A percentile compares a stretch with the other conserved stretches of the same genome.
These are phyloP conservation scores for Poa pratensis DNA, from an alignment of 176 grass and related monocot genomes.

Conservation along the genomic window DNA sequence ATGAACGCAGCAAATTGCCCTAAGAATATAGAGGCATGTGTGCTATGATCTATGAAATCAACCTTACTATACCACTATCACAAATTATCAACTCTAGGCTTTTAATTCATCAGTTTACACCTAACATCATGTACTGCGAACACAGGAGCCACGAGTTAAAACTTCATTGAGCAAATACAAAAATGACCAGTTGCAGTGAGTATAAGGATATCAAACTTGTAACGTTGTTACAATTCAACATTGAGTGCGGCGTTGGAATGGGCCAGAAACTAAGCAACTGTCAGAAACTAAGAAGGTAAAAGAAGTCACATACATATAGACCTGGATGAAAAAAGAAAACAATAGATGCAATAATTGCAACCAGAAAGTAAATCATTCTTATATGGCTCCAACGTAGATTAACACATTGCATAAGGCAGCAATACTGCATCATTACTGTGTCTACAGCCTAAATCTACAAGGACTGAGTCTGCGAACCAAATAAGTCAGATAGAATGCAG, in stretches of 20 bases:
- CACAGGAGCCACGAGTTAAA: not conserved
- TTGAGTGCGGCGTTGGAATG: not conserved
- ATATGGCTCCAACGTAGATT: not conserved
- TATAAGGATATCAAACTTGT: not conserved
- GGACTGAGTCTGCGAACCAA: not conserved
- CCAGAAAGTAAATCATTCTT: not conserved
- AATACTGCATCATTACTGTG: not conserved
- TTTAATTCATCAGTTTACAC: not conserved
- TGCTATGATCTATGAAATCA: slow-evolving; percentile 13
- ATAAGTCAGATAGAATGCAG: not conserved
- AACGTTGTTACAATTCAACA: not conserved
- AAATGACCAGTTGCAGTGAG: not conserved
- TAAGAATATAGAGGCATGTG: not conserved
- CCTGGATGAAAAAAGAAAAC: slow-evolving; percentile 2
- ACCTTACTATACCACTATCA: not conserved
- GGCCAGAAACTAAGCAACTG: not conserved
- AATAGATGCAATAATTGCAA: not conserved
- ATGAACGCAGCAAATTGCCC: not conserved
- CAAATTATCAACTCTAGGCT: not conserved
- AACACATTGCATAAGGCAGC: not conserved
- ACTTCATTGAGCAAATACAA: not conserved
- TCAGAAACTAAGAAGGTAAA: not conserved
- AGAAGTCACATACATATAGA: slow-evolving; percentile 13
- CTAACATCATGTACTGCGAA: not conserved
- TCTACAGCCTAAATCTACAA: slow-evolving; percentile 27